Evolutionary conservation across 495 filamentous ascomycete species (phyloP), one percentile per base, ranked within the genome.

Genomic region (Immersiella caudata): DNA sequence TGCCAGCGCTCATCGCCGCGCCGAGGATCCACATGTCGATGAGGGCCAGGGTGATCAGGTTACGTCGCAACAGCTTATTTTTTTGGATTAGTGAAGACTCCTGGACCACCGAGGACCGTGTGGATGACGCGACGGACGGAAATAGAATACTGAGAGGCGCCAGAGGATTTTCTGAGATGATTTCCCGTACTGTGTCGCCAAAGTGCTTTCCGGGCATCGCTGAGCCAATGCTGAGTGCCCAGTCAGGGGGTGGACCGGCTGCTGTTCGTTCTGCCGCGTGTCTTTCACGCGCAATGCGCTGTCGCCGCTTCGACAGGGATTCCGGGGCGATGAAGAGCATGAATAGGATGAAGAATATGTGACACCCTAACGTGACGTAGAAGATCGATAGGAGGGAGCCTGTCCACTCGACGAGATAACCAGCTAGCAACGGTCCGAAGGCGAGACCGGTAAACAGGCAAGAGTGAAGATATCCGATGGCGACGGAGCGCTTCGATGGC

Each of bases 381-480:
- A 99, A 99, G 36, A 96, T 85, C 24, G 83, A 83, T 22, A 96
- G 70, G 14, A 93, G 78, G 3, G 84, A 81, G 0, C 88, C 89
- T 0, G 91, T 93, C 70, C 76, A 78, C 70, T 90, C 83, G 56
- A 97, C 87, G 36, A 98, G 71, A 67, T 89, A 87, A 8, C 91
- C 95, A 3, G 91, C 90, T 9, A 95, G 68, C 16, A 93, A 81
- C 1, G 95, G 95, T 0, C 95, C 95, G 14, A 91, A 67, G 5
- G 95, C 94, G 56, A 97, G 88, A 26, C 95, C 95, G 9, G 86
- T 83, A 73, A 97, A 99, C 18, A 99, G 81, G 70, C 88, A 89
- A 16, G 92, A 93, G 71, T 97, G 93, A 67, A 97, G 90, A 69
- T 91, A 92, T 2, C 91, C 93, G 76, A 99, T 97, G 24, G 88